These are phyloP conservation scores for Chlorella vulgaris DNA, from an alignment of 139 green algal species.

Conservation along the genomic window DNA sequence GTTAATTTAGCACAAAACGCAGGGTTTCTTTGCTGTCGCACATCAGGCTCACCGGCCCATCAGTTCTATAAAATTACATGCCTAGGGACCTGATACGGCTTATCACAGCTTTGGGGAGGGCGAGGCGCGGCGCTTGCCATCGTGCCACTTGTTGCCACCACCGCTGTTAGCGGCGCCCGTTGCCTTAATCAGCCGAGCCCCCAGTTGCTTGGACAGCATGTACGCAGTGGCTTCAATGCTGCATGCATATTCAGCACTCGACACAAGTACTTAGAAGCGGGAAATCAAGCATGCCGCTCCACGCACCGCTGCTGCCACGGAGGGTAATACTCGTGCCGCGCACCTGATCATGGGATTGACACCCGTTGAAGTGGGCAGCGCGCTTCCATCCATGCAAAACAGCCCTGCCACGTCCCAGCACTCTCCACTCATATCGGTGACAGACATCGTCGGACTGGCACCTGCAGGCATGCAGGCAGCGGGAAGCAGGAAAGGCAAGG, in stretches of 20 bases:
- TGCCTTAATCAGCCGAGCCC: not conserved
- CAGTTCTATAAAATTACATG: too few species aligned
- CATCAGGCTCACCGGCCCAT: too few species aligned
- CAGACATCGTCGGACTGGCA: slow-evolving; percentile 41
- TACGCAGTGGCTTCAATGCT: slow-evolving; percentile 53
- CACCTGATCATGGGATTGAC: slow-evolving; percentile 81
- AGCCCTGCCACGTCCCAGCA: slow-evolving; percentile 69
- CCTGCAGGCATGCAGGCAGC: not conserved
- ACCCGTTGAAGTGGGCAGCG: slow-evolving; percentile 63
- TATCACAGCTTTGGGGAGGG: not conserved
- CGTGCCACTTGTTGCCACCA: not conserved
- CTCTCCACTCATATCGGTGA: slow-evolving; percentile 59
- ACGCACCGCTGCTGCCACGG: not conserved
- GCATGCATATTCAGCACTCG: too few species aligned
- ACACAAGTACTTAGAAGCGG: too few species aligned
- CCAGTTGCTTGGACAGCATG: slow-evolving; percentile 50
- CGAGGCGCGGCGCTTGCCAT: not conserved
- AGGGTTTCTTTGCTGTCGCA: too few species aligned
- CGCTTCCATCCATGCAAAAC: slow-evolving; percentile 63
- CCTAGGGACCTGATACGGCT: too few species aligned
- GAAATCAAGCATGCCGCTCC: not conserved
- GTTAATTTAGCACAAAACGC: too few species aligned
- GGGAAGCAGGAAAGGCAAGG: not conserved
- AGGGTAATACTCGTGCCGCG: too few species aligned
- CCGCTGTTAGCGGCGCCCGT: not conserved